Conservation (phyloP, 106 monocot species). For the Posidonia australis region DNA sequence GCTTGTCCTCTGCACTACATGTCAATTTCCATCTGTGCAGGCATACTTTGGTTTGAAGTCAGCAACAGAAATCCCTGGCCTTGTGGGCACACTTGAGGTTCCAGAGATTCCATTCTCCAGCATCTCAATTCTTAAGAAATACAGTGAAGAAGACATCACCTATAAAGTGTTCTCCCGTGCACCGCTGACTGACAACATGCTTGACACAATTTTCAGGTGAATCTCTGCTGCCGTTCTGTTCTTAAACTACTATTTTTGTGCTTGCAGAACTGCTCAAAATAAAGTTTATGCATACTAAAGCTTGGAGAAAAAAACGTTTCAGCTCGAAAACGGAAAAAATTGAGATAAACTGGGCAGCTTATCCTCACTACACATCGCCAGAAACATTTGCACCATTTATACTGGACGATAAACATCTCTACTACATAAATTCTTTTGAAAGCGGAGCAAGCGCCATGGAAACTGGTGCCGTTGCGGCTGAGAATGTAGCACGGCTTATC, state of each 20-base stretch:
- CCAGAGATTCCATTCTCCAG: slow-evolving; percentile 72
- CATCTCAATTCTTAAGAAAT: slow-evolving; percentile 61
- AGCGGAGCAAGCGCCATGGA: slow-evolving; percentile 92
- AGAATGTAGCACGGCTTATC: slow-evolving; percentile 83
- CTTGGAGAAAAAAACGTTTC: not conserved
- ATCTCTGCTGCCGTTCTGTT: not conserved
- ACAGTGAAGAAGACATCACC: slow-evolving; percentile 47
- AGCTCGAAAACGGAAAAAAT: slow-evolving; percentile 65
- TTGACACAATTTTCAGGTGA: slow-evolving; percentile 82
- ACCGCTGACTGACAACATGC: slow-evolving; percentile 33
- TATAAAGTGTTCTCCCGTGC: slow-evolving; percentile 88
- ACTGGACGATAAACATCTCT: slow-evolving; percentile 71
- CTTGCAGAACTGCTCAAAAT: not conserved
- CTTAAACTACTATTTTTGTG: not conserved
- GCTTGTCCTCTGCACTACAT: too few relatives aligned
- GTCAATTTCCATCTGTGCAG: slow-evolving; percentile 14
- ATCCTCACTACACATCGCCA: slow-evolving; percentile 84
- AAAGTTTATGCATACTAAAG: not conserved
- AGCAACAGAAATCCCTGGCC: slow-evolving; percentile 65
- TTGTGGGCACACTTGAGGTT: slow-evolving; percentile 72
- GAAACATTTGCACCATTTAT: slow-evolving; percentile 85
- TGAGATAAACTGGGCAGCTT: slow-evolving; percentile 83
- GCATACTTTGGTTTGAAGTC: slow-evolving; percentile 66
- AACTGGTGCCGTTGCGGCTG: slow-evolving; percentile 77
- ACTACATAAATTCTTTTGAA: slow-evolving; percentile 96